Conservation (phyloP, 768 basidiomycete species). For the Naganishia onofrii region DNA sequence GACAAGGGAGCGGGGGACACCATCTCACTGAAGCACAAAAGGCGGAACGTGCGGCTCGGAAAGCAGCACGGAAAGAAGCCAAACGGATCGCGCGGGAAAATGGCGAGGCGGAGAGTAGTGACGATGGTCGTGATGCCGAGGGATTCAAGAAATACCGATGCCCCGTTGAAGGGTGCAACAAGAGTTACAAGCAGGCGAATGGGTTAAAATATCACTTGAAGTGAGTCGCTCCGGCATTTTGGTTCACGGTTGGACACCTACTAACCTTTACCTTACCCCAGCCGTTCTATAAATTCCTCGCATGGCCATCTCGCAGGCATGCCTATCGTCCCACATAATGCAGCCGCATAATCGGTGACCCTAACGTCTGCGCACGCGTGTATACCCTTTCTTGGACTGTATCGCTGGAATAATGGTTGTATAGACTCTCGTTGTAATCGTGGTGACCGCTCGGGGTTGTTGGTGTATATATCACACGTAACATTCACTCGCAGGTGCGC, state of each 20-base stretch:
- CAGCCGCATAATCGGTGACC: not conserved
- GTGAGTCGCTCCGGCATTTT: constrained; percentile 18
- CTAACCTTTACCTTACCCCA: constrained; percentile 14
- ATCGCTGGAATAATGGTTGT: not conserved
- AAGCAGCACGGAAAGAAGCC: constrained; percentile 40
- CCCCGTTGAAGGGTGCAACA: constrained; percentile 51
- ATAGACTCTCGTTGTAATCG: constrained; percentile 4
- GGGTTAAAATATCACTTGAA: constrained; percentile 50
- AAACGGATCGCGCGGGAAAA: constrained; percentile 38
- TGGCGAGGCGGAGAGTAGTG: constrained; percentile 30
- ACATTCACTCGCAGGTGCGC: not conserved
- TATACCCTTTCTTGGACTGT: not conserved
- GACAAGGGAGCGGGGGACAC: constrained; percentile 35
- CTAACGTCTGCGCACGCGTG: not conserved
- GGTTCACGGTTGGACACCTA: not conserved
- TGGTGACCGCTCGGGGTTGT: not conserved
- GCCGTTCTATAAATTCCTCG: constrained; percentile 48
- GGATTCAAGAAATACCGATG: constrained; percentile 47
- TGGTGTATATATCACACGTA: not conserved
- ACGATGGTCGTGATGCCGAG: constrained; percentile 36
- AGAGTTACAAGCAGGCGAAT: constrained; percentile 51
- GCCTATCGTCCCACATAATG: constrained; percentile 27
- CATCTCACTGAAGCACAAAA: constrained; percentile 36
- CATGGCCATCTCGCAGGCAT: constrained; percentile 38
- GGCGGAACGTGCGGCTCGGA: constrained; percentile 44